These are phyloP conservation scores for Thyridium curvatum DNA, from an alignment of 2,329 filamentous ascomycete genomes.

Conservation along the genomic window DNA sequence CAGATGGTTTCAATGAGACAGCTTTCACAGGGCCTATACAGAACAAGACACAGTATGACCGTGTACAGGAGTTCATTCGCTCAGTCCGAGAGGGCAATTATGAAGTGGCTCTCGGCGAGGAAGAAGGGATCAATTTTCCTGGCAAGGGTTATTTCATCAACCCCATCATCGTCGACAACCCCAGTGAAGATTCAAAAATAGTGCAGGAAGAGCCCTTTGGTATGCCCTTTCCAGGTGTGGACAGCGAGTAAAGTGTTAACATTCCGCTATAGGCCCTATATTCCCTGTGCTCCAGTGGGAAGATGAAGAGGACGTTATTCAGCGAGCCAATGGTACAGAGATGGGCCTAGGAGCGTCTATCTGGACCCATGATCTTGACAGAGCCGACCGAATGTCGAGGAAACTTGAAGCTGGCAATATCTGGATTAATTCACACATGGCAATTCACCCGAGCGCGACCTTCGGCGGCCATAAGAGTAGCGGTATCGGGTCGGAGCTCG, in stretches of 20 bases:
- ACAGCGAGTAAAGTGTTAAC: too few relatives aligned
- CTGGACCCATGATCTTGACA: constrained; percentile 38
- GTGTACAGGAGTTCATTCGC: constrained; percentile 42
- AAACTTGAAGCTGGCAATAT: constrained; percentile 45
- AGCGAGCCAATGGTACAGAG: constrained; percentile 38
- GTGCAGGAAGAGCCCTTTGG: constrained; percentile 48
- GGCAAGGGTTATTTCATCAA: constrained; percentile 46
- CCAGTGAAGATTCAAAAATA: constrained; percentile 46
- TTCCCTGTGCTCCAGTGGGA: constrained; percentile 35
- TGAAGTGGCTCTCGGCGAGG: constrained; percentile 34
- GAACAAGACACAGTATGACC: constrained; percentile 52
- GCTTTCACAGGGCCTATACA: constrained; percentile 47
- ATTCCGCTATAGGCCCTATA: too few relatives aligned
- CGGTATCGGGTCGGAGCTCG: constrained; percentile 38
- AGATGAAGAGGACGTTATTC: constrained; percentile 36
- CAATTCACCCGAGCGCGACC: constrained; percentile 25
- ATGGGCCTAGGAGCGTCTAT: constrained; percentile 47
- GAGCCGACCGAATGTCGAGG: constrained; percentile 37
- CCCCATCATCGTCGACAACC: constrained; percentile 55
- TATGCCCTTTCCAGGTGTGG: background rate
- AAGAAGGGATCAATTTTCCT: too few relatives aligned
- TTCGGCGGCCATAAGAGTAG: constrained; percentile 46
- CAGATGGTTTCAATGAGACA: constrained; percentile 32
- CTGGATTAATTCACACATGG: constrained; percentile 43
- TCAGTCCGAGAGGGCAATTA: too few relatives aligned